phyloP scores from a whole-genome alignment of 2,329 filamentous ascomycete genomes.

The Microascus cirrosus region DNA sequence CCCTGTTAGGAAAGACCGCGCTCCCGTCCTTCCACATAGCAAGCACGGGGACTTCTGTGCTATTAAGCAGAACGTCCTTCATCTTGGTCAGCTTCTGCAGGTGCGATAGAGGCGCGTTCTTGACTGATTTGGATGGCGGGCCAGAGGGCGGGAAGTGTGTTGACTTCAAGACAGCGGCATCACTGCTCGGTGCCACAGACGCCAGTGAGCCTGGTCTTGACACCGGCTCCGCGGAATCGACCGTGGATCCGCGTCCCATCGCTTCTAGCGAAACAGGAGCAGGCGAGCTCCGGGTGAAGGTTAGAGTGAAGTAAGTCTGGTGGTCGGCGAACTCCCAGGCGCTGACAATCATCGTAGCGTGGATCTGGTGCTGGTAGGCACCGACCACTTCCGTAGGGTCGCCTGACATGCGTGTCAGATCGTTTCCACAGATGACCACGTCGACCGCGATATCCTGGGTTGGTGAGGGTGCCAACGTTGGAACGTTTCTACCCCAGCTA shows the following conservation, averaged over 20 bases:
- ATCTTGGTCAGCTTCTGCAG: constrained; percentile 64
- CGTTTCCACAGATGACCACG: constrained; percentile 49
- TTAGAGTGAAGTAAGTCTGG: constrained; percentile 61
- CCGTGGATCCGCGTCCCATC: not conserved
- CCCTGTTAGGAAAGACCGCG: constrained; percentile 62
- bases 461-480: constrained; percentile 7
- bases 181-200: not conserved
- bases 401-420: constrained; percentile 25
- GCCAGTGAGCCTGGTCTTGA: no score
- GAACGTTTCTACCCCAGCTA: not conserved
- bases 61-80: constrained; percentile 69
- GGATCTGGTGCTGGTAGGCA: constrained; percentile 25
- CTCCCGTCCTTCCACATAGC: constrained; percentile 75
- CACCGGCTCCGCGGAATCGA: not conserved
- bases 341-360: constrained; percentile 66
- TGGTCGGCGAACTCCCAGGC: constrained; percentile 60
- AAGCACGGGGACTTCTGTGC: constrained; percentile 61
- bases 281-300: constrained; percentile 52
- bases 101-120: constrained; percentile 34
- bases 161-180: constrained; percentile 34
- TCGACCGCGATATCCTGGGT: constrained; percentile 54
- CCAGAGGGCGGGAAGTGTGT: constrained; percentile 57
- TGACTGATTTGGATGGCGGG: constrained; percentile 45
- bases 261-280: constrained; percentile 12
- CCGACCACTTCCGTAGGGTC: constrained; percentile 21